Conservation (phyloP, 2,329 filamentous ascomycete genomes). For the Colletotrichum gigasporum region DNA sequence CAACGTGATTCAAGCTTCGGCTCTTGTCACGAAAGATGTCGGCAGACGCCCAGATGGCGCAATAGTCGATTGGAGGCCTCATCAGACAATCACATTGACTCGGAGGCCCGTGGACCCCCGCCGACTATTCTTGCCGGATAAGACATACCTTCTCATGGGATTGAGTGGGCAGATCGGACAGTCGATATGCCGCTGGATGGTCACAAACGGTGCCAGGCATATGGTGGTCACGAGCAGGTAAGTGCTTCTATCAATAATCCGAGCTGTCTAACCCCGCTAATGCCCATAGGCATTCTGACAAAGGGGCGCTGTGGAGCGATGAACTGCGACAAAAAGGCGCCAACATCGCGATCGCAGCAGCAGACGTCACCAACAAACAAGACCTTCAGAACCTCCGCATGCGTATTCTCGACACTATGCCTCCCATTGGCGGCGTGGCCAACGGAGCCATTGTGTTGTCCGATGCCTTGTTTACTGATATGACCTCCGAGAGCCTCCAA, state of each 20-base stretch:
- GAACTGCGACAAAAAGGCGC: too few relatives aligned
- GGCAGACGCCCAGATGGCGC: too few relatives aligned
- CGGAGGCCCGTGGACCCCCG: too few relatives aligned
- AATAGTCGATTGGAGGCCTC: too few relatives aligned
- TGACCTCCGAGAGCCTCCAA: constrained; percentile 39
- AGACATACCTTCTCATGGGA: constrained; percentile 43
- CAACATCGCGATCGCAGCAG: constrained; percentile 26
- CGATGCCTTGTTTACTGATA: constrained; percentile 34
- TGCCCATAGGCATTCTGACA: too few relatives aligned
- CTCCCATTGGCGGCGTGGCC: constrained; percentile 46
- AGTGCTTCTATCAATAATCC: too few relatives aligned
- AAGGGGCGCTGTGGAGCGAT: constrained; percentile 35
- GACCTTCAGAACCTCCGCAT: background rate
- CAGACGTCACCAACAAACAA: background rate
- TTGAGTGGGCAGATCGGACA: constrained; percentile 42
- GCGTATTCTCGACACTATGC: too few relatives aligned
- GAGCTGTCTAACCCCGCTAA: too few relatives aligned
- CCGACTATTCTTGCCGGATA: too few relatives aligned
- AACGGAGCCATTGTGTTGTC: constrained; percentile 50
- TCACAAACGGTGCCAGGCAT: constrained; percentile 41
- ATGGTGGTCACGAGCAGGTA: constrained; percentile 43
- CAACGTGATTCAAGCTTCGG: too few relatives aligned
- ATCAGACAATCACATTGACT: too few relatives aligned
- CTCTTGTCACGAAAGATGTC: too few relatives aligned
- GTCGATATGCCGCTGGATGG: constrained; percentile 48